Base-by-base conservation (phyloP, 2,329 filamentous ascomycete species). In the Coniochaeta sp. region DNA sequence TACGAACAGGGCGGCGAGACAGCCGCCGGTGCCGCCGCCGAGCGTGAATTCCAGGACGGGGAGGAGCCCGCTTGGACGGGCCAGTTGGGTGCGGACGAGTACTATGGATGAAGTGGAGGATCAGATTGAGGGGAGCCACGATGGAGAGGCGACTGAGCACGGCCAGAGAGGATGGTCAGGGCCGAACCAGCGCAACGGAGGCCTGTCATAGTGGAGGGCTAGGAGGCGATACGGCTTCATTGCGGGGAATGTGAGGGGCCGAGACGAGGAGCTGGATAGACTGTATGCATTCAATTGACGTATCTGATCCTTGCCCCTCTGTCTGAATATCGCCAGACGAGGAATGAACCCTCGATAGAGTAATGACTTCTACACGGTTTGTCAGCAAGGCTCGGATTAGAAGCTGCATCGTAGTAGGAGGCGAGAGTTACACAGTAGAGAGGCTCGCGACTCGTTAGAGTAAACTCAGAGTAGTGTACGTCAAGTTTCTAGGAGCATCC, bases 31-130 rank as follows among this genome's bases (percentile, higher is more conserved):
- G 62, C 65, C 69, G 9, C 64, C 68, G n/a, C 63, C 67, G 17
- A 66, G 63, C 44, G 62, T 69, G 47, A 65, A 67, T 47, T 61
- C 55, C 2, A 60, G 69, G 34, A 67, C 68, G 2, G 74, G 72
- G 5, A 70, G 73, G 33, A 78, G 76, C 59, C 76, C 76, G 5
- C 67, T 78, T 5, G 72, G 73, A 1, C 67, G 72, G 24, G 64
- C 67, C 17, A 74, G 74, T 61, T 74, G 71, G 64, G 65, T 72
- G 56, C 67, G 68, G 22, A 66, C 68, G 0, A 64, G 68, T 16
- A 64, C 66, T 1, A 64, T 63, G 17, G 72, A 73, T n/a, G 67
- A 67, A 17, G 69, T 71, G 0, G 72, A 71, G 59, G 52, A 59
- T 14, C 69, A 73, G 54, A 68, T 69, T 36, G 69, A 69, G 9